A percentile compares a stretch with the other conserved stretches of the same genome.
Evolutionary conservation across 257 asterid genomes (phyloP).

Genomic region (Solanum dulcamara): DNA sequence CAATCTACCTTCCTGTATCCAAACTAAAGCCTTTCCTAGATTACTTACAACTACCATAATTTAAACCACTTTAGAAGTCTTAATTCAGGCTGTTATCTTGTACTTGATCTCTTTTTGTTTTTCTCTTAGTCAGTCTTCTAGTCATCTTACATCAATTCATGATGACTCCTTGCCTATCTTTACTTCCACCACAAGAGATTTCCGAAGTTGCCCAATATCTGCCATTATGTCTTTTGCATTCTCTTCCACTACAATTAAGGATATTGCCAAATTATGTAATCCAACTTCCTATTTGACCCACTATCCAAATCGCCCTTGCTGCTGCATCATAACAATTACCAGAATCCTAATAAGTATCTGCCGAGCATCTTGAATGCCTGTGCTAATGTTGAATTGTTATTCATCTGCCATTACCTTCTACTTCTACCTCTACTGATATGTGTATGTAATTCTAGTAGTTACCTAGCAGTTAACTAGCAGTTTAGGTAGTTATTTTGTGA

Average conservation of each 20-base stretch:
- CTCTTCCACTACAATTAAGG: neutral
- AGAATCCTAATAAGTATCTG: neutral
- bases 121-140: neutral
- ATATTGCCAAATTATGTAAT: neutral
- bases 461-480: neutral
- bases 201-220: neutral
- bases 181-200: neutral
- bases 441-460: neutral
- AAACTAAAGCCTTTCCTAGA: neutral
- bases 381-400: neutral
- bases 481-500: neutral
- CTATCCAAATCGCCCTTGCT: neutral
- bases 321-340: neutral
- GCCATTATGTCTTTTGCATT: neutral
- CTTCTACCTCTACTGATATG: neutral
- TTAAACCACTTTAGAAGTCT: neutral
- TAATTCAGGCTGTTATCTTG: neutral
- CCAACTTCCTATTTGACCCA: neutral
- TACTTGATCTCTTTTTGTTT: neutral
- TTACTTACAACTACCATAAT: neutral
- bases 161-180: neutral
- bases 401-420: neutral
- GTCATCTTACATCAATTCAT: neutral
- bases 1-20: neutral
- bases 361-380: neutral